Conservation (phyloP, 2,329 filamentous ascomycete species). For the Stemphylium lycopersici region DNA sequence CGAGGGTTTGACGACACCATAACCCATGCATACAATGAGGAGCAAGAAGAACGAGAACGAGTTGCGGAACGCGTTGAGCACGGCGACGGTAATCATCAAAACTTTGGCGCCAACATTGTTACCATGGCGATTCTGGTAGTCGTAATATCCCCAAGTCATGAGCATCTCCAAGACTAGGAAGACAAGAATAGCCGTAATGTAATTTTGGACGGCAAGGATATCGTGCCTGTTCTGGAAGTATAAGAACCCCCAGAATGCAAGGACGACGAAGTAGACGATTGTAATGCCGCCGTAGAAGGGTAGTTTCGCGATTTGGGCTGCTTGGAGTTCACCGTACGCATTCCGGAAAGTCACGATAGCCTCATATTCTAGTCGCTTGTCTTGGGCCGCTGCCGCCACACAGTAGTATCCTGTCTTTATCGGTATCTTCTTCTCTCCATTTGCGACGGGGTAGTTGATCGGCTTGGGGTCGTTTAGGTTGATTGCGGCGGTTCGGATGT, state of each 20-base stretch:
- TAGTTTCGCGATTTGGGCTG: constrained; percentile 93
- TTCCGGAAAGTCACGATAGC: constrained; percentile 92
- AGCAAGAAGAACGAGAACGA: constrained; percentile 98
- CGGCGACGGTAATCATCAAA: constrained; percentile 86
- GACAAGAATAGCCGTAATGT: constrained; percentile 94
- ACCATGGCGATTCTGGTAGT: constrained; percentile 91
- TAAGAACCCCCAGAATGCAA: constrained; percentile 88
- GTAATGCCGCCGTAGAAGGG: constrained; percentile 96
- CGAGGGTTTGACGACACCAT: constrained; percentile 93
- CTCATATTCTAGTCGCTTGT: constrained; percentile 69
- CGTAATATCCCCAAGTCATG: constrained; percentile 99
- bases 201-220: constrained; percentile 96
- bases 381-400: constrained; percentile 77
- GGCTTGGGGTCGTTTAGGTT: constrained; percentile 76
- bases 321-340: constrained; percentile 92
- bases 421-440: constrained; percentile 31
- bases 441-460: constrained; percentile 79
- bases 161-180: constrained; percentile 96
- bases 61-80: constrained; percentile 91
- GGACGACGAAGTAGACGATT: constrained; percentile 88
- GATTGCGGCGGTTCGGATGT: constrained; percentile 80
- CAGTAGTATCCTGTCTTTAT: constrained; percentile 94
- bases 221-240: constrained; percentile 94
- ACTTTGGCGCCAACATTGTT: constrained; percentile 82
- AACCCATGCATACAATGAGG: constrained; percentile 98